Percentiles rank a stretch among this genome's conserved stretches.
phyloP scores from a whole-genome alignment of 1,284 basidiomycete species.

The Amylostereum areolatum region DNA sequence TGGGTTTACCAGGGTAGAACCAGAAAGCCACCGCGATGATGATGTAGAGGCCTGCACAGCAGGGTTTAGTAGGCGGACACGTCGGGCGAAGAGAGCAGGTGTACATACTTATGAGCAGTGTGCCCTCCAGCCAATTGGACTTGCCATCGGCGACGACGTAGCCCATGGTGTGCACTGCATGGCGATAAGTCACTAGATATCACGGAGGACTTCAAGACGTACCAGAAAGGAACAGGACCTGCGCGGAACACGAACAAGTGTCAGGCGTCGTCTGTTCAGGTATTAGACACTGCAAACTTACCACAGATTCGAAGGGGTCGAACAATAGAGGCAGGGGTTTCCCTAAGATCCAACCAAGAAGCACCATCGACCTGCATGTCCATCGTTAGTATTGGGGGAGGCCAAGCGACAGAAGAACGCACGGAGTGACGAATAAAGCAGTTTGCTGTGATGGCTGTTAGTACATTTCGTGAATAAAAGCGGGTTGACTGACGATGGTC shows the following conservation, averaged over 20 bases:
- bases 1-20: constrained; percentile 46
- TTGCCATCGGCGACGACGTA: constrained; percentile 81
- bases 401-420: constrained; percentile 28
- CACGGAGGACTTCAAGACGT: not conserved
- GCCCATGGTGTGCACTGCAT: constrained; percentile 71
- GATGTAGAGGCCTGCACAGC: constrained; percentile 48
- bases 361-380: constrained; percentile 43
- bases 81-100: not conserved
- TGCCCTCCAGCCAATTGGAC: constrained; percentile 78
- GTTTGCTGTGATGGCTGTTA: constrained; percentile 62
- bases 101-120: constrained; percentile 33
- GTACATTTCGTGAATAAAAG: constrained; percentile 1
- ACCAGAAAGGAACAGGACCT: constrained; percentile 32
- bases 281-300: constrained; percentile 14
- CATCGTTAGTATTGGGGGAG: constrained; percentile 3
- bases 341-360: constrained; percentile 60
- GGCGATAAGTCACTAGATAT: not conserved
- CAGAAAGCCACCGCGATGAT: constrained; percentile 64
- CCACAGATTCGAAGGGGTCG: constrained; percentile 76
- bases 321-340: constrained; percentile 73
- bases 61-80: not conserved
- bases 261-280: not conserved
- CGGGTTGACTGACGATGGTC: constrained; percentile 59
- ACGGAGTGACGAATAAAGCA: constrained; percentile 83
- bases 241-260: not conserved